These are phyloP conservation scores for Mucor sp. DNA, from an alignment of 371 early-diverging fungal genomes.

Conservation along the genomic window DNA sequence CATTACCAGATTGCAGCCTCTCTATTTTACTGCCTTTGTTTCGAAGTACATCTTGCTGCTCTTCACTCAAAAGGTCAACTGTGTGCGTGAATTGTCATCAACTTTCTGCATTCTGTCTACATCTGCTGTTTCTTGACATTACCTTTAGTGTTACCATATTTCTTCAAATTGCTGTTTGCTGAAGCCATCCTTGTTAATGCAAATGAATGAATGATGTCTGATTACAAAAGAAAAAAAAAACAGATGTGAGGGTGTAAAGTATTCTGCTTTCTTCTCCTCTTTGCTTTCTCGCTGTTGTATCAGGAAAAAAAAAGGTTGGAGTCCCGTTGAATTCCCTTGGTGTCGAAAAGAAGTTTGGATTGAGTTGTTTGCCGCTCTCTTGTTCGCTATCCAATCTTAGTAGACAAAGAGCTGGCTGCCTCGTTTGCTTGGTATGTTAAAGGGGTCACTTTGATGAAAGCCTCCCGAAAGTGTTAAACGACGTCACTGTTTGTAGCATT, in stretches of 20 bases:
- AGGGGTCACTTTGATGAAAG: background rate
- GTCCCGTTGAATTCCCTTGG: background rate
- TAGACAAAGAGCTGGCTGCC: background rate
- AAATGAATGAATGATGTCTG: background rate
- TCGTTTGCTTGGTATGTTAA: constrained; percentile 1
- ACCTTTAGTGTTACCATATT: constrained; percentile 19
- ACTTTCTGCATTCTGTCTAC: background rate
- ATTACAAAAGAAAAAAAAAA: background rate
- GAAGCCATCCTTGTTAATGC: constrained; percentile 7
- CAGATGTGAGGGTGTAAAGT: background rate
- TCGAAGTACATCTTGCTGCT: constrained; percentile 42
- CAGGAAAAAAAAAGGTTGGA: background rate
- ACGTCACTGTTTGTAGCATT: background rate
- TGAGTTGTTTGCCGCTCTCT: background rate
- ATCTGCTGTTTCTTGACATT: background rate
- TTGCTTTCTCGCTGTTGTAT: background rate
- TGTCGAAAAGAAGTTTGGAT: background rate
- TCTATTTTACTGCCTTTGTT: constrained; percentile 46
- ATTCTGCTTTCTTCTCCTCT: background rate
- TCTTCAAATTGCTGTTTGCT: constrained; percentile 13
- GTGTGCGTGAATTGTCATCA: background rate
- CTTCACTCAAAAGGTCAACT: constrained; percentile 44
- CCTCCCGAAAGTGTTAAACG: background rate
- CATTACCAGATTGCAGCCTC: constrained; percentile 39
- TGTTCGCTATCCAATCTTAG: background rate